Percentiles rank a stretch among this genome's conserved stretches.
These are phyloP conservation scores for Aphanomyces invadans DNA, from an alignment of 352 stramenopile species.

Conservation along the genomic window DNA sequence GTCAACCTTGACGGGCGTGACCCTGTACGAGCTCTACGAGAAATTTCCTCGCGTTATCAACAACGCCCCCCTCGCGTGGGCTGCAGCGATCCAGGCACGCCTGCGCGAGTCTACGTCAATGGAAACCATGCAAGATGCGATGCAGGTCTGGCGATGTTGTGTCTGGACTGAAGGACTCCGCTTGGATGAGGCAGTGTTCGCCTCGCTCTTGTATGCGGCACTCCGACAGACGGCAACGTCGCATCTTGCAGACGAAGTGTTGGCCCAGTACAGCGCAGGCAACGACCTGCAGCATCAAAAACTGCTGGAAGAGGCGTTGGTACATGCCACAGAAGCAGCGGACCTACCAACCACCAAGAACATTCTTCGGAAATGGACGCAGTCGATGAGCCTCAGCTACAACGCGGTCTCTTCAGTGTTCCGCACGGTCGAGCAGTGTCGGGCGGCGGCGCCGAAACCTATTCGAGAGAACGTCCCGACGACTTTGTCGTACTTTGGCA, in stretches of 20 bases:
- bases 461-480: not conserved
- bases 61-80: not conserved
- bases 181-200: slow-evolving; percentile 9
- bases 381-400: not conserved
- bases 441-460: not conserved
- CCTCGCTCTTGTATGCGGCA: not conserved
- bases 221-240: not conserved
- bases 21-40: slow-evolving; percentile 10
- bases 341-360: not conserved
- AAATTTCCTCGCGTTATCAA: slow-evolving; percentile 22
- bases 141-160: slow-evolving; percentile 19
- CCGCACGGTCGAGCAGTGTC: not conserved
- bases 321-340: not conserved
- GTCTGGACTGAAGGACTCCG: slow-evolving; percentile 17
- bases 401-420: not conserved
- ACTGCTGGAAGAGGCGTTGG: not conserved
- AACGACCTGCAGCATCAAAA: not conserved
- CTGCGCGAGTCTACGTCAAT: no score
- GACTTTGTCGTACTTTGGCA: not conserved
- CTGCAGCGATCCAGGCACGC: not conserved
- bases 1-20: not conserved
- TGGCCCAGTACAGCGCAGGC: slow-evolving; percentile 1
- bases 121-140: slow-evolving; percentile 1
- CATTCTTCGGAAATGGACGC: slow-evolving; percentile 2
- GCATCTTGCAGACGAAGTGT: slow-evolving; percentile 5